Conservation (phyloP, 1,139 yeast species). For the Pichia sp. region DNA sequence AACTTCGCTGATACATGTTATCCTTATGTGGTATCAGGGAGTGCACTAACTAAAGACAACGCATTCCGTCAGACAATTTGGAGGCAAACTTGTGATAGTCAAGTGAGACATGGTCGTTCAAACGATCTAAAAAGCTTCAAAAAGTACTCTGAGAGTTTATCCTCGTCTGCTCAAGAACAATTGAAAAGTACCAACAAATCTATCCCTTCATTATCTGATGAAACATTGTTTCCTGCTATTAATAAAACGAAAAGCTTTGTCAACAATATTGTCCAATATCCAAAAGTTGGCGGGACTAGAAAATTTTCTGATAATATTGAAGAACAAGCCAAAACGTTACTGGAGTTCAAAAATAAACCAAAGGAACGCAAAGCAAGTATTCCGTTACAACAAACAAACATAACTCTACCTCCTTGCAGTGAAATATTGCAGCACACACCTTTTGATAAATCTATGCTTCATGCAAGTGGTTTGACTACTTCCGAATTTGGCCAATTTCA, state of each 20-base stretch:
- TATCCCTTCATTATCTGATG: conserved; percentile 5
- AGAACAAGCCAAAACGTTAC: conserved; percentile 6
- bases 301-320: conserved; percentile 20
- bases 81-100: conserved; percentile 26
- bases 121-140: conserved; percentile 23
- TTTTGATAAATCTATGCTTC: conserved; percentile 18
- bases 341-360: background rate
- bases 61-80: conserved; percentile 26
- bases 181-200: background rate
- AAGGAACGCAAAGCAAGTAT: background rate
- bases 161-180: background rate
- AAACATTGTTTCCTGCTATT: conserved; percentile 8
- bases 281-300: conserved; percentile 9
- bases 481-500: conserved; percentile 10
- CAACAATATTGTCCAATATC: conserved; percentile 5
- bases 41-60: conserved; percentile 20
- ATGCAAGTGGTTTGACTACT: conserved; percentile 16
- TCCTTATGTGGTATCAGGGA: conserved; percentile 33
- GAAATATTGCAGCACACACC: conserved; percentile 14
- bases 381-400: conserved; percentile 2
- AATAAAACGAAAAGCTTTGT: conserved; percentile 6
- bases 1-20: conserved; percentile 36
- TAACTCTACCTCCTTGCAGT: conserved; percentile 16
- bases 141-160: conserved; percentile 18
- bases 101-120: conserved; percentile 25